These are phyloP conservation scores for Phytophthora colocasiae DNA, from an alignment of 352 stramenopile genomes.

Conservation along the genomic window DNA sequence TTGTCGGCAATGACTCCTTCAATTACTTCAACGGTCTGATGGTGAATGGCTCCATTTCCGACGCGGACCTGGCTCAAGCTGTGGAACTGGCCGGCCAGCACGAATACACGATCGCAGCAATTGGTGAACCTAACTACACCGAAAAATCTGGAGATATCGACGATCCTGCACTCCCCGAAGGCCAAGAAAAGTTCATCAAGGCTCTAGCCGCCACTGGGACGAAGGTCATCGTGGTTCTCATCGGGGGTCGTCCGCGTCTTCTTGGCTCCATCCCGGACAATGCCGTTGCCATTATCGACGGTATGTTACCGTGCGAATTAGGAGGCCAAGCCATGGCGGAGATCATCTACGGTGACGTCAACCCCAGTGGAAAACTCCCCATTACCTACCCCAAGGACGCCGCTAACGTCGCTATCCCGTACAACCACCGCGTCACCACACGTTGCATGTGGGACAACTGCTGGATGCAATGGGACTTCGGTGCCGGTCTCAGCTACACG, in stretches of 20 bases:
- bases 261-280: slow-evolving; percentile 57
- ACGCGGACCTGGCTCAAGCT: slow-evolving; percentile 45
- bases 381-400: slow-evolving; percentile 83
- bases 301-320: slow-evolving; percentile 71
- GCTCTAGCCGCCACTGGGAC: slow-evolving; percentile 60
- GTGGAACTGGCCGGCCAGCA: slow-evolving; percentile 50
- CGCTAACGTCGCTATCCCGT: slow-evolving; percentile 63
- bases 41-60: slow-evolving; percentile 50
- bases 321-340: slow-evolving; percentile 85
- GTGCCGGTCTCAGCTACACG: slow-evolving; percentile 77
- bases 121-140: slow-evolving; percentile 78
- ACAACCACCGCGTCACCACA: slow-evolving; percentile 69
- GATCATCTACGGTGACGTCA: slow-evolving; percentile 78
- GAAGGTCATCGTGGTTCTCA: slow-evolving; percentile 79
- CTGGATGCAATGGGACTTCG: slow-evolving; percentile 72
- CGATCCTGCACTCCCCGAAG: slow-evolving; percentile 58
- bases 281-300: slow-evolving; percentile 76
- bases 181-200: slow-evolving; percentile 75
- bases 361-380: slow-evolving; percentile 80
- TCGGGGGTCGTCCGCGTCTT: slow-evolving; percentile 77
- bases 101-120: slow-evolving; percentile 69
- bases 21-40: slow-evolving; percentile 61
- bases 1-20: slow-evolving; percentile 35
- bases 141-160: slow-evolving; percentile 88
- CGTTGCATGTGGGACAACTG: slow-evolving; percentile 58